Evolutionary conservation across 176 grass and related monocot genomes (phyloP), one percentile per base, ranked within the genome.

Genomic region (Saccharum officinarum): DNA sequence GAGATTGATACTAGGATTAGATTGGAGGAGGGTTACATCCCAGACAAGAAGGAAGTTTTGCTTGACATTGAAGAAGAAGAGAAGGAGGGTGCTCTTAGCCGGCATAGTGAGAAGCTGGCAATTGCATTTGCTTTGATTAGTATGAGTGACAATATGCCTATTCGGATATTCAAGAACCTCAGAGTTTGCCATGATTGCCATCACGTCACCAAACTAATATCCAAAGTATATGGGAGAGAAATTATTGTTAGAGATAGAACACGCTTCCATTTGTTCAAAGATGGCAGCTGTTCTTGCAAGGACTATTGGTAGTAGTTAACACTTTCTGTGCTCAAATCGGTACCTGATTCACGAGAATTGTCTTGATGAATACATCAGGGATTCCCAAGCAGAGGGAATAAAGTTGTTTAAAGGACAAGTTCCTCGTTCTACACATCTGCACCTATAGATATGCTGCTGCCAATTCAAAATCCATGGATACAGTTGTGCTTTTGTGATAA

Each of bases 171-270:
- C 54, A 88, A 92, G 86, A 92, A 88, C 45, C 90, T 92, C 57
- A 92, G 78, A 88, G 86, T 92, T 73, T 88, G 86, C 78, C 77
- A 77, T 38, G 82, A 92, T 74, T 92, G 86, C 57, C 90, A 92
- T 88, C 90, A 82, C 82, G 90, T 85, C 78, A 92, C 78, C 8
- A 88, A 88, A 82, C 86, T 92, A 82, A 88, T 91, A 88, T 91
- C 90, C 28, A 91, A 91, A 88, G 78, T 92, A 67, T 92, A 92
- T 49, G 65, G 66, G 30, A 64, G 90, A 82, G 82, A 92, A 73
- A 92, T 92, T 77, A 23, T 92, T 88, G 86, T 88, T 71, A 85
- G 90, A 92, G 90, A 92, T 66, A 65, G 82, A 71, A 81, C 71
- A 47, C 86, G 82, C 64, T 92, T 88, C 86, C 82, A 92, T 88